A percentile compares a stretch with the other conserved stretches of the same genome.
Conservation (phyloP, 257 asterid genomes). For the Gynochthodes officinalis region DNA sequence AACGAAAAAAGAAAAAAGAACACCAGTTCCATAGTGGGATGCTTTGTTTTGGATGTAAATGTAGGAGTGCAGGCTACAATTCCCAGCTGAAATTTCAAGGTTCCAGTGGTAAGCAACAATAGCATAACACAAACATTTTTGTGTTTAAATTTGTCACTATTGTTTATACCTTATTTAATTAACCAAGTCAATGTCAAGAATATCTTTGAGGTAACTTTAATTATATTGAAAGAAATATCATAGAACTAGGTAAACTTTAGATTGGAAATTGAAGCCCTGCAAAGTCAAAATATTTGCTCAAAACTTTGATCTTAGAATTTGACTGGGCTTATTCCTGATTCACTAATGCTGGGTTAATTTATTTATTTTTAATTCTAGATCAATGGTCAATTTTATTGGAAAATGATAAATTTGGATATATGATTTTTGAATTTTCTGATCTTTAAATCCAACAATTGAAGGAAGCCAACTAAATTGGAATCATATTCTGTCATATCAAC, state of each 20-base stretch:
- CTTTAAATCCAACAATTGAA: no score
- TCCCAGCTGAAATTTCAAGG: not conserved
- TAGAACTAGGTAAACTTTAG: not conserved
- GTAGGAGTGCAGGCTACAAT: not conserved
- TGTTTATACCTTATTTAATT: not conserved
- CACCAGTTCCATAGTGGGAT: not conserved
- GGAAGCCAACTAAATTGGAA: no score
- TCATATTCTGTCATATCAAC: no score
- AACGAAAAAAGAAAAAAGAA: no score
- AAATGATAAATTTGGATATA: no score
- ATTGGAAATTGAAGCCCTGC: not conserved
- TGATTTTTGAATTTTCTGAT: no score
- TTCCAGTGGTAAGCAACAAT: not conserved
- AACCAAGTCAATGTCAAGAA: not conserved
- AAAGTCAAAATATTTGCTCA: not conserved
- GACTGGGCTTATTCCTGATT: not conserved
- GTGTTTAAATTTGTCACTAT: not conserved
- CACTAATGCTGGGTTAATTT: not conserved
- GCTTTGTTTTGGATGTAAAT: not conserved
- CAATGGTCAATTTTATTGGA: no score
- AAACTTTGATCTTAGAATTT: not conserved
- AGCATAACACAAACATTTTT: not conserved
- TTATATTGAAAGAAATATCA: not conserved
- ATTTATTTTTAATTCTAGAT: no score
- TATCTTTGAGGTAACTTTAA: not conserved